Conservation (phyloP, 805 yeast species). For the Wilhelminamyces savonicus region DNA sequence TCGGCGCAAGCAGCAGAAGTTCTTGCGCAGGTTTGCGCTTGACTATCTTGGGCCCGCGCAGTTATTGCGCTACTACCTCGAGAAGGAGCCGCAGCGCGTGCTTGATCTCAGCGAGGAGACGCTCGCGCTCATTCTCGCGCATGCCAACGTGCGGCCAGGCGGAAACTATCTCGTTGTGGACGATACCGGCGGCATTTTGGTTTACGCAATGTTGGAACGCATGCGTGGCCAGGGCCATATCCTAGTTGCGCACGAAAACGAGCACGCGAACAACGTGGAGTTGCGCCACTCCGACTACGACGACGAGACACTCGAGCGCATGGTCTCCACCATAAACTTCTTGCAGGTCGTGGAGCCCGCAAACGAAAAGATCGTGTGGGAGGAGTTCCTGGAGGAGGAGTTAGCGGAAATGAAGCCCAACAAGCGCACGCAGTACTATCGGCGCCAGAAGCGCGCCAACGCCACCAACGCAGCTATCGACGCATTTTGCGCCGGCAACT, state of each 20-base stretch:
- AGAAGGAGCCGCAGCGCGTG: constrained; percentile 66
- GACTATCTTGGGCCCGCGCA: constrained; percentile 68
- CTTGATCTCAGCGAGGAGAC: constrained; percentile 83
- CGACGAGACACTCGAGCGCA: constrained; percentile 41
- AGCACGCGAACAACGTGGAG: constrained; percentile 77
- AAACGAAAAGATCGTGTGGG: constrained; percentile 41
- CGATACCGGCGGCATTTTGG: constrained; percentile 90
- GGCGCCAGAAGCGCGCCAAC: constrained; percentile 54
- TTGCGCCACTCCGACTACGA: constrained; percentile 62
- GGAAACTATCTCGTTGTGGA: constrained; percentile 85
- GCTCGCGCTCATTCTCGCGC: constrained; percentile 66
- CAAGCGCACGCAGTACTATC: constrained; percentile 60
- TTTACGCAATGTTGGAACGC: constrained; percentile 82
- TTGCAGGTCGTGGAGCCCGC: constrained; percentile 83
- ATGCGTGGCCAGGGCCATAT: constrained; percentile 75
- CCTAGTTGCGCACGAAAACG: constrained; percentile 82
- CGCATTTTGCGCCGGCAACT: constrained; percentile 44
- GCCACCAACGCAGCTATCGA: constrained; percentile 46
- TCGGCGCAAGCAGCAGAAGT: constrained; percentile 87
- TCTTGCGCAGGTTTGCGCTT: constrained; percentile 77
- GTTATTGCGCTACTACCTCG: constrained; percentile 66
- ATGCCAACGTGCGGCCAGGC: constrained; percentile 82
- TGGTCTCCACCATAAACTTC: constrained; percentile 67
- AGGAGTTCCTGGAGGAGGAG: constrained; percentile 44
- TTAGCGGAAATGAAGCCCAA: constrained; percentile 49